phyloP scores from a whole-genome alignment of 2,329 filamentous ascomycete genomes.

The Talaromyces sp. region DNA sequence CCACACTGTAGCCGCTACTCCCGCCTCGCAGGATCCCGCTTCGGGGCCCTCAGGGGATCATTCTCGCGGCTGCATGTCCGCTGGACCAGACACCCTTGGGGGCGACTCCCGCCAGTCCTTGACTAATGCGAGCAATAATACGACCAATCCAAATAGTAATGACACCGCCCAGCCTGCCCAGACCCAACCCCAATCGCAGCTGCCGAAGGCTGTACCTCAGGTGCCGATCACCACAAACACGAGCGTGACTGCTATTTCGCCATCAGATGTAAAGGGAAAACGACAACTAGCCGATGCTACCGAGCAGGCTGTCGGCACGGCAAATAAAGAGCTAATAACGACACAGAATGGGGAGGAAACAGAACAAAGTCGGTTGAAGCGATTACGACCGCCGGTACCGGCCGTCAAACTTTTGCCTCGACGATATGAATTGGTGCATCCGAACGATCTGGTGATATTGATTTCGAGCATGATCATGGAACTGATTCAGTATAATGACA shows the following conservation, averaged over 20 bases:
- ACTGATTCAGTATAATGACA: constrained; percentile 88
- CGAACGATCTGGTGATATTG: constrained; percentile 83
- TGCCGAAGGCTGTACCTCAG: constrained; percentile 9
- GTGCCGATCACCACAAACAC: neutral
- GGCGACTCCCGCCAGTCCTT: constrained; percentile 27
- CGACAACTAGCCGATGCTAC: constrained; percentile 37
- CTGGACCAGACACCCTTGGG: constrained; percentile 35
- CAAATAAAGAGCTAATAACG: neutral
- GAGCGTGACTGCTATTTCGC: constrained; percentile 11
- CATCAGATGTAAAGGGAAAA: constrained; percentile 20
- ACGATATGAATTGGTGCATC: constrained; percentile 76
- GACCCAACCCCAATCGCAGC: neutral
- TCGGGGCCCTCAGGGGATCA: constrained; percentile 31
- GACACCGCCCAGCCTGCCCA: neutral
- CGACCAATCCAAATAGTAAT: neutral
- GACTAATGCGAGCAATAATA: constrained; percentile 10
- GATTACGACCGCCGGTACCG: constrained; percentile 46
- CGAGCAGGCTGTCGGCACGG: neutral
- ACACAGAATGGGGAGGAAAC: constrained; percentile 17
- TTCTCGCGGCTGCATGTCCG: constrained; percentile 36
- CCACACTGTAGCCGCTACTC: constrained; percentile 39
- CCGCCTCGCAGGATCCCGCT: constrained; percentile 26
- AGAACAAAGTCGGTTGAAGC: constrained; percentile 46
- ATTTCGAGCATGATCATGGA: constrained; percentile 96
- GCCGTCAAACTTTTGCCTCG: constrained; percentile 57